These are phyloP conservation scores for Draba incana DNA, from an alignment of 345 rosid genomes.

Conservation along the genomic window DNA sequence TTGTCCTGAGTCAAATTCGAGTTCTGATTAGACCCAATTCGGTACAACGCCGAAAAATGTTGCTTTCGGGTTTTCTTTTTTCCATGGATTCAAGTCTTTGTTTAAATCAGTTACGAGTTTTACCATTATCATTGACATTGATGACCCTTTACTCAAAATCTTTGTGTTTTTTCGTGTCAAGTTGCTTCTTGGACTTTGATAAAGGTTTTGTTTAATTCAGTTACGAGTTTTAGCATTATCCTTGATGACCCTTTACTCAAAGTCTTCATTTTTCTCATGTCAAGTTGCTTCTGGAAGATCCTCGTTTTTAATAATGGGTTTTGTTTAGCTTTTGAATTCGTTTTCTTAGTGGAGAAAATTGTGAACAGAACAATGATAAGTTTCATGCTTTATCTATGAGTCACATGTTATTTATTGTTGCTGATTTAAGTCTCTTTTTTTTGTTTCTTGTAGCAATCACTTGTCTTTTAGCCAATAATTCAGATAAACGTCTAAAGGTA, in stretches of 20 bases:
- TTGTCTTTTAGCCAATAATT: slow-evolving; percentile 44
- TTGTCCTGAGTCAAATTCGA: slow-evolving; percentile 9
- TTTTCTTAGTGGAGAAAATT: slow-evolving; percentile 21
- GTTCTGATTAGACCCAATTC: slow-evolving; percentile 10
- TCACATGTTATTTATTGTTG: slow-evolving; percentile 39
- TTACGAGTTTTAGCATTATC: slow-evolving; percentile 16
- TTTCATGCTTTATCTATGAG: slow-evolving; percentile 55
- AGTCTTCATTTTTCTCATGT: slow-evolving; percentile 28
- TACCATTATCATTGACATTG: slow-evolving; percentile 29
- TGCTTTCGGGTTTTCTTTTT: slow-evolving; percentile 21
- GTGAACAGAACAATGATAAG: slow-evolving; percentile 40
- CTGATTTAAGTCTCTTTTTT: slow-evolving; percentile 22
- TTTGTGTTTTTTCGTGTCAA: slow-evolving; percentile 20
- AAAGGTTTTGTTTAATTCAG: slow-evolving; percentile 10
- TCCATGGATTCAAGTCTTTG: slow-evolving; percentile 19
- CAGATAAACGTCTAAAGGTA: slow-evolving; percentile 44
- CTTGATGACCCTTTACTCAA: slow-evolving; percentile 48
- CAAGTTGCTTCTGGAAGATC: slow-evolving; percentile 28
- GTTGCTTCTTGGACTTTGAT: background rate
- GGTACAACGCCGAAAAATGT: background rate
- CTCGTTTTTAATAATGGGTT: slow-evolving; percentile 11
- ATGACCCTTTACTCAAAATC: slow-evolving; percentile 46
- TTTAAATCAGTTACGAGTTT: slow-evolving; percentile 8
- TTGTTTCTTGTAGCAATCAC: slow-evolving; percentile 46
- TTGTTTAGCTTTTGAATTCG: slow-evolving; percentile 29